Evolutionary conservation across 2,329 filamentous ascomycete species (phyloP).

Genomic region (Nigrospora oryzae): DNA sequence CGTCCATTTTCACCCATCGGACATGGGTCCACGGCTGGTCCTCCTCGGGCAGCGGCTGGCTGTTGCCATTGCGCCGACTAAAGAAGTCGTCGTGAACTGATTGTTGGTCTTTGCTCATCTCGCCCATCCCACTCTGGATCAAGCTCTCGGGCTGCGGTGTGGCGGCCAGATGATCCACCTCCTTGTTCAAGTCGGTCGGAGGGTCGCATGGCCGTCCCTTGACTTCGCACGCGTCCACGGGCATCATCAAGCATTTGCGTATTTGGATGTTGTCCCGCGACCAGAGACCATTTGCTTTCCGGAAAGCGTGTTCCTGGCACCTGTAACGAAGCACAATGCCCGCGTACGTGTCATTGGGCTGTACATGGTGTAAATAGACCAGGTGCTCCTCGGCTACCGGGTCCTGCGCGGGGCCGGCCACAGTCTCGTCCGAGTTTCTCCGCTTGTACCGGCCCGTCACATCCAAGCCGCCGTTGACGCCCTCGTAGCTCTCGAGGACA

Average conservation of each 20-base stretch:
- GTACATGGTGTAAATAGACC: conserved; percentile 84
- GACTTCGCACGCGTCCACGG: conserved; percentile 80
- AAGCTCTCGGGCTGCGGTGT: conserved; percentile 30
- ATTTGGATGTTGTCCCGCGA: conserved; percentile 84
- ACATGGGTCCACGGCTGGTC: conserved; percentile 77
- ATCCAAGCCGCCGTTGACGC: conserved; percentile 50
- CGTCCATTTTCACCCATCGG: conserved; percentile 78
- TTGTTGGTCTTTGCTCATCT: conserved; percentile 14
- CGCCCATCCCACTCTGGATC: conserved; percentile 10
- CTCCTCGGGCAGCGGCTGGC: conserved; percentile 30
- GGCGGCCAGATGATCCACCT: conserved; percentile 42
- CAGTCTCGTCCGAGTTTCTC: conserved; percentile 58
- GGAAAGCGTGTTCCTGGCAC: conserved; percentile 73
- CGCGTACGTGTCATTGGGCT: conserved; percentile 76
- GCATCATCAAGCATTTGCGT: conserved; percentile 71
- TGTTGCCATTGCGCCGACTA: conserved; percentile 24
- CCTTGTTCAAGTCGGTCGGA: conserved; percentile 32
- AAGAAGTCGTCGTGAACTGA: conserved; percentile 32
- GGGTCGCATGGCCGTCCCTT: conserved; percentile 64
- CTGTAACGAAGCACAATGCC: conserved; percentile 86
- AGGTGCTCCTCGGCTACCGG: conserved; percentile 65
- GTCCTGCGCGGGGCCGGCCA: conserved; percentile 29
- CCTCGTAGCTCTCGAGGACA: conserved; percentile 52
- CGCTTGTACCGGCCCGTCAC: conserved; percentile 51
- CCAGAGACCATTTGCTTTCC: conserved; percentile 90